Evolutionary conservation across 2,329 filamentous ascomycete genomes (phyloP), one percentile per base, ranked within the genome.

Genomic region (Diplodia mutila): DNA sequence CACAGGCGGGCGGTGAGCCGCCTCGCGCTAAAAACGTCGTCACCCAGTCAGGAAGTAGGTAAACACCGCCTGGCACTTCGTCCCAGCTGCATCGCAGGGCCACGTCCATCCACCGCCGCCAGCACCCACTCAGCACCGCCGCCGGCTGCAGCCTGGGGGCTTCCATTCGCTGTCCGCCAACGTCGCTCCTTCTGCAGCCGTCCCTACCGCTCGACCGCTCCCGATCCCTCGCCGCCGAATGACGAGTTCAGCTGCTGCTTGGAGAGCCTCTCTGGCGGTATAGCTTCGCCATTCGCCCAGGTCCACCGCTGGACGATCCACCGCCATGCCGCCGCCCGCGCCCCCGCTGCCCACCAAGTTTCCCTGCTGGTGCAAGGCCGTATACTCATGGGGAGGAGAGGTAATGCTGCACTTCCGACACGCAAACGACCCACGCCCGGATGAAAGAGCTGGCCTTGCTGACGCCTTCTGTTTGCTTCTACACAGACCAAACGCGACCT

Each of bases 351-450:
- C 93, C 14, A 88, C 86, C 75, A 89, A 88, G 75, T 97, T 97
- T 78, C 93, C 93, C 68, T 97, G 93, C 81, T 96, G 93, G 92
- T 94, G 91, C 78, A 88, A 92, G 80, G 93, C 93, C 48, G 87
- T 96, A 52, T 97, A 97, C 79, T 97, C 93, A 21, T 97, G 92
- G 91, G 92, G 93, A 79, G 93, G 93, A 83, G 93, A 97, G 76
- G 79, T 80, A 70, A 69, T 9, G 23, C 42, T 49, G 42, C 39
- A 49, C 57, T 51, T 23, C 6, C 46, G 42, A 63, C 27, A 37
- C 29, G 29, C 29, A 32, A 8, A n/a, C n/a, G n/a, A n/a, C n/a
- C n/a, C 27, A 49, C 16, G 57, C 57, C 39, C 77, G 25, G 59
- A 21, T 16, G 25, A 61, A 23, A 21, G 53, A 21, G 21, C 51